A percentile compares a stretch with the other conserved stretches of the same genome.
Conservation (phyloP, 164 flowering plant genomes). For the Chimonanthus salicifolius region DNA sequence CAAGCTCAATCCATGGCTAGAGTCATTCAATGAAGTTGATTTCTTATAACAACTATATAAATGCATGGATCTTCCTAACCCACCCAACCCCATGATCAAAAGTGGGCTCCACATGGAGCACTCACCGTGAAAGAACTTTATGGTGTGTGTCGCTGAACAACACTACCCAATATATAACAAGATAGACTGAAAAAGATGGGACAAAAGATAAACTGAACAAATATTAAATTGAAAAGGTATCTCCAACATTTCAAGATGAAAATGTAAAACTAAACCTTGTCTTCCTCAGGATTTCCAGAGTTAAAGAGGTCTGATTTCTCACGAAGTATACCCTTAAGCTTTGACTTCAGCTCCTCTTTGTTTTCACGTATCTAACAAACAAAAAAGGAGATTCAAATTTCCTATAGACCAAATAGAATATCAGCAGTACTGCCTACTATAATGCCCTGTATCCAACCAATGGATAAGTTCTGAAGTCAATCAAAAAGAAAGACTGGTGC, state of each 20-base stretch:
- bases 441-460: constrained; percentile 16
- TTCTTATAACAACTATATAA: too few relatives aligned
- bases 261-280: constrained; percentile 51
- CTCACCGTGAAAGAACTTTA: too few relatives aligned
- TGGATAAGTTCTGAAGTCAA: constrained; percentile 6
- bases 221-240: background rate
- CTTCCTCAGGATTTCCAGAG: constrained; percentile 61
- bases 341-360: constrained; percentile 80
- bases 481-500: background rate
- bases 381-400: background rate
- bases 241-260: background rate
- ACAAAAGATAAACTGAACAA: background rate
- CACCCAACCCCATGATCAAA: too few relatives aligned
- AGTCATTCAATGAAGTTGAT: too few relatives aligned
- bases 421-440: background rate
- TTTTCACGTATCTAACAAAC: constrained; percentile 47
- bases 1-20: too few relatives aligned
- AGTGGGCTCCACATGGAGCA: too few relatives aligned
- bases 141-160: background rate
- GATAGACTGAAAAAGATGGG: background rate
- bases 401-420: background rate
- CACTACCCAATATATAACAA: background rate
- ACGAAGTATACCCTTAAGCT: constrained; percentile 72
- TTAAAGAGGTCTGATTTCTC: constrained; percentile 77
- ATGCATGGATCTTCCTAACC: too few relatives aligned